These are phyloP conservation scores for Geotrichum bryndzae DNA, from an alignment of 1,139 yeast species.

Conservation along the genomic window DNA sequence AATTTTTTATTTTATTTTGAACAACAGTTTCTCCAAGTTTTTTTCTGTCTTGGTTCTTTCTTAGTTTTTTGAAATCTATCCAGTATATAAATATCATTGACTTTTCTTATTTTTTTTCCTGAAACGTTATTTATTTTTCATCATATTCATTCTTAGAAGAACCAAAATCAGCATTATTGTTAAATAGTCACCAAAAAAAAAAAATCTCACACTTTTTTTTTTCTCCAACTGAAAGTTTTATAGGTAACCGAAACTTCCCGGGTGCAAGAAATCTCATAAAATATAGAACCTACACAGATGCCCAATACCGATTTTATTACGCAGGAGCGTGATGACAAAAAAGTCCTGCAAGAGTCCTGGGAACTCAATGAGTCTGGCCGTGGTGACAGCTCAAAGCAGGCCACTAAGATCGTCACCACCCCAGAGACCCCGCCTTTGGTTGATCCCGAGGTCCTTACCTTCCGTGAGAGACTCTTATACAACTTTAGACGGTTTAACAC, in stretches of 20 bases:
- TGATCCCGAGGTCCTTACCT: not conserved
- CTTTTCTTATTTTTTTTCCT: not conserved
- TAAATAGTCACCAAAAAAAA: no score
- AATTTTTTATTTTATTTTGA: not conserved
- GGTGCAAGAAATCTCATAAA: not conserved
- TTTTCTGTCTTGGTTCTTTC: not conserved
- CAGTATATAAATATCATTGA: not conserved
- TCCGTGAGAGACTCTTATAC: not conserved
- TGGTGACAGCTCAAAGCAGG: not conserved
- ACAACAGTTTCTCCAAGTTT: not conserved
- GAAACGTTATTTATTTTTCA: not conserved
- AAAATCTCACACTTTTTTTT: no score
- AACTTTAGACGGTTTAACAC: constrained; percentile 28
- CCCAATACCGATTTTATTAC: not conserved
- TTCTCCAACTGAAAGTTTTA: not conserved
- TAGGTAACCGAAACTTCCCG: not conserved
- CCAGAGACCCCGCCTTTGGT: not conserved
- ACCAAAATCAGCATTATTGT: not conserved
- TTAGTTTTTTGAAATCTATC: not conserved
- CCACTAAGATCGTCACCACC: not conserved
- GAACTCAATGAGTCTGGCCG: not conserved
- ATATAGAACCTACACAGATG: not conserved
- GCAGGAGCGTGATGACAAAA: not conserved
- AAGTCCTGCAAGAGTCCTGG: not conserved
- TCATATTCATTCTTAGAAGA: no score